Percentiles rank a stretch among this genome's conserved stretches.
Conservation (phyloP, 1,284 basidiomycete species). For the Porogramme epimiltina region DNA sequence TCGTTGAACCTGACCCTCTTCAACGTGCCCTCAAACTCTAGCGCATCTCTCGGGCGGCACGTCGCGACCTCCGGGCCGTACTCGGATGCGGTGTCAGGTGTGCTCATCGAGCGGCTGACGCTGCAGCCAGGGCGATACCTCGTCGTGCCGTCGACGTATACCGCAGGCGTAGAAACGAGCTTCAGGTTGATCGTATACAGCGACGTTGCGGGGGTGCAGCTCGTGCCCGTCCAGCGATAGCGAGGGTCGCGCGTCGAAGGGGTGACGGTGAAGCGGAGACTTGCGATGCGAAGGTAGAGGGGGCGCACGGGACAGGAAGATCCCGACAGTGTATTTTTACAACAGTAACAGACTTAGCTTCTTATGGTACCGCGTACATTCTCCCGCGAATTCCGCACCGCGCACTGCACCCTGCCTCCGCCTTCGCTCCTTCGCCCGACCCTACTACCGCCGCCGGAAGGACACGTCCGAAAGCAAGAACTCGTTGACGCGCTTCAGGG, state of each 20-base stretch:
- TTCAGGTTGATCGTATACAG: constrained; percentile 72
- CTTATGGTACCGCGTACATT: too few relatives aligned
- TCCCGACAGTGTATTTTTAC: too few relatives aligned
- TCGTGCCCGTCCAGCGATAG: constrained; percentile 9
- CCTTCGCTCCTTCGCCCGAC: too few relatives aligned
- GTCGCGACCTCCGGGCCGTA: constrained; percentile 78
- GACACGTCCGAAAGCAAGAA: constrained; percentile 55
- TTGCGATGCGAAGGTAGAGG: too few relatives aligned
- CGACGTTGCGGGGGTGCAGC: constrained; percentile 20
- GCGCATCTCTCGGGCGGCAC: constrained; percentile 41
- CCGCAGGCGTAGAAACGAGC: constrained; percentile 52
- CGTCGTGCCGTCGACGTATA: constrained; percentile 75
- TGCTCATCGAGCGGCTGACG: constrained; percentile 55
- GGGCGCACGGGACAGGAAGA: too few relatives aligned
- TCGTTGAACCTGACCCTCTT: constrained; percentile 67
- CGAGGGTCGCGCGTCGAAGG: not conserved
- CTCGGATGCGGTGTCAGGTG: constrained; percentile 70
- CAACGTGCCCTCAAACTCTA: constrained; percentile 29
- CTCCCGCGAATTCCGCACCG: too few relatives aligned
- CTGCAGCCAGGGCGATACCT: constrained; percentile 68
- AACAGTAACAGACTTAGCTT: too few relatives aligned
- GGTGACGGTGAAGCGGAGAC: too few relatives aligned
- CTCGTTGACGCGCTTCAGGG: constrained; percentile 80
- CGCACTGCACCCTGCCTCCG: too few relatives aligned
- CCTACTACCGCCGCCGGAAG: constrained; percentile 15